Evolutionary conservation across 306 rosid genomes (phyloP), one percentile per base, ranked within the genome.

Genomic region (Rosa rugosa): DNA sequence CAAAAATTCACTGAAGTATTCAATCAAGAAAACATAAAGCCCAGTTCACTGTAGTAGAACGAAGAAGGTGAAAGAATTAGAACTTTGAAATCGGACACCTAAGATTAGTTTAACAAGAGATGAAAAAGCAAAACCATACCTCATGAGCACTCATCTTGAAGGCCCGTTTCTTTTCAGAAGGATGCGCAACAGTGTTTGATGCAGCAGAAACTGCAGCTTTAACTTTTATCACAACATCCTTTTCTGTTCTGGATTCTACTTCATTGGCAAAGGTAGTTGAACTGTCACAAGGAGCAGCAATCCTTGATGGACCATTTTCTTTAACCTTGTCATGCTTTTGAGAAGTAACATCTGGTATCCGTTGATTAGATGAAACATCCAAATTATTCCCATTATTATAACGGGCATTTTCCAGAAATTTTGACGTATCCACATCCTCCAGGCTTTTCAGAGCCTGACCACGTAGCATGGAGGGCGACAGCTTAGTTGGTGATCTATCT

Each of bases 81-180:
- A 57, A 17, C 56, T 78, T 22, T n/a, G 22, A 62, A 11, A 6
- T 20, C 14, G 2, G 49, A 13, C 31, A 11, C 40, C 36, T n/a
- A 25, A 6, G 40, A 71, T 27, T 25, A 25, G 27, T 25, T 25
- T 25, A 25, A 77, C 12, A 40, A 51, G 34, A 44, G 42, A 27
- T 42, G 80, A 40, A 49, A 42, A 47, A 72, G 76, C 79, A 68
- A 69, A 65, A 67, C 54, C 84, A 83, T 86, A 93, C 99, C 99
- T 95, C 98, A 8, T 88, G 92, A 22, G 92, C 98, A 74, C 97
- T 95, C 98, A 95, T 91, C 82, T 79, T 82, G 80, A 95, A 95
- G 54, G 89, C 89, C 80, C 80, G 83, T 76, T 85, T 87, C 85
- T 85, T 92, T 80, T 77, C 95, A 38, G 89, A 79, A 69, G 86